A percentile compares a stretch with the other conserved stretches of the same genome.
phyloP scores from a whole-genome alignment of 2,329 filamentous ascomycete genomes.

The Monilinia laxa region DNA sequence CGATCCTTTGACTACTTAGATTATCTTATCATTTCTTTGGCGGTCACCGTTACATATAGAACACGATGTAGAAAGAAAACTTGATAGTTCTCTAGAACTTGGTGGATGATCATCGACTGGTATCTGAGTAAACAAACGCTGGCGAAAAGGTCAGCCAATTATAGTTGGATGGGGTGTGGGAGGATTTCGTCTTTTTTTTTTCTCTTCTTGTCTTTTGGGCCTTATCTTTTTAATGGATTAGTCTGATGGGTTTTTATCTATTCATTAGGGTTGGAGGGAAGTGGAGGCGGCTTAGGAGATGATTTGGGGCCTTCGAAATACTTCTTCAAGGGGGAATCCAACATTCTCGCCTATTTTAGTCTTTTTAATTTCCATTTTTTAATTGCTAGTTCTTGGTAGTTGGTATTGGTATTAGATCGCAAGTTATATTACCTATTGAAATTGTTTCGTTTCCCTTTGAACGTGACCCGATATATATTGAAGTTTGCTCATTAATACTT shows the following conservation, averaged over 20 bases:
- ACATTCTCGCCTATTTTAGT: constrained; percentile 12
- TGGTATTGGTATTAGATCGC: constrained; percentile 4
- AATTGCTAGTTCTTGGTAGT: not conserved
- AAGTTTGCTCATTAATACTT: not conserved
- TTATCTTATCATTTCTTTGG: not conserved
- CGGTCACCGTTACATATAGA: not conserved
- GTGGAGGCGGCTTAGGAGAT: not conserved
- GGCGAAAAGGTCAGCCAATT: not conserved
- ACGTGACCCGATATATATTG: not conserved
- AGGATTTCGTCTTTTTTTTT: not conserved
- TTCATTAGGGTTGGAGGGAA: too few relatives aligned
- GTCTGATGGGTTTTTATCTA: not conserved
- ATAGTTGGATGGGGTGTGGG: not conserved
- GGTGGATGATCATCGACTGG: not conserved
- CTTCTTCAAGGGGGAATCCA: constrained; percentile 12
- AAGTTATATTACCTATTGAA: constrained; percentile 3
- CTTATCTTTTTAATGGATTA: not conserved
- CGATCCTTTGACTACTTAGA: not conserved
- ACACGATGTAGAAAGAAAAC: not conserved
- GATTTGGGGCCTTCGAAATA: constrained; percentile 11
- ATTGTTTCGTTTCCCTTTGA: not conserved
- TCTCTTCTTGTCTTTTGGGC: not conserved
- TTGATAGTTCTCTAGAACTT: not conserved
- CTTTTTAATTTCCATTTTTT: not conserved
- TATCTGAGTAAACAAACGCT: constrained; percentile 2